phyloP scores from a whole-genome alignment of 352 stramenopile genomes.

The Phytophthora crassamura region DNA sequence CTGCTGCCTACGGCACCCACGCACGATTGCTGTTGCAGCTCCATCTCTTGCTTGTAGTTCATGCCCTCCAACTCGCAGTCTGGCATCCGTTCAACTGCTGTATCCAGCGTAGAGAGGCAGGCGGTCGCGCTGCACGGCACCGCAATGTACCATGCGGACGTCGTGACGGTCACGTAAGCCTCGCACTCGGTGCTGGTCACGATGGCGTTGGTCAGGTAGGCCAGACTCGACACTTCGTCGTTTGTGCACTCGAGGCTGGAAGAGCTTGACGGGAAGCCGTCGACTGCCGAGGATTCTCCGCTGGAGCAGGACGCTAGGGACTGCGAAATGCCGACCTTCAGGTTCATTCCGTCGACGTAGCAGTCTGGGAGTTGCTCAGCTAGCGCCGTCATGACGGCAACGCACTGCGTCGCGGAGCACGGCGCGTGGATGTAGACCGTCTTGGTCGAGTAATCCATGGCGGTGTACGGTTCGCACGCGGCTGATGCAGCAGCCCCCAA shows the following conservation, averaged over 20 bases:
- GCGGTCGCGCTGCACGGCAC: conserved; percentile 6
- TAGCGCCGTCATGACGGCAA: conserved; percentile 14
- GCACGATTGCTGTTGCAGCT: conserved; percentile 4
- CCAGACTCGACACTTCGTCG: conserved; percentile 12
- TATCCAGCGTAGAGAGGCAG: conserved; percentile 5
- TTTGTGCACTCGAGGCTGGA: conserved; percentile 4
- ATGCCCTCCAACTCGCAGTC: conserved; percentile 20
- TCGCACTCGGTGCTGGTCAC: conserved; percentile 13
- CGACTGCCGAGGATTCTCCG: background rate
- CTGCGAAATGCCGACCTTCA: conserved; percentile 11
- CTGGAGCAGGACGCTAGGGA: conserved; percentile 4
- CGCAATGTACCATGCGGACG: conserved; percentile 15
- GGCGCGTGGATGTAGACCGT: conserved; percentile 14
- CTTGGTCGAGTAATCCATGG: conserved; percentile 13
- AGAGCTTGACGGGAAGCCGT: background rate
- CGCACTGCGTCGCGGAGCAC: conserved; percentile 20
- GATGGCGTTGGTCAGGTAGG: conserved; percentile 17
- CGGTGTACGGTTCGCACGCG: conserved; percentile 11
- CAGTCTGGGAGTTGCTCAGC: conserved; percentile 25
- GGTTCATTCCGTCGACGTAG: conserved; percentile 10
- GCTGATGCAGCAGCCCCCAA: conserved; percentile 2
- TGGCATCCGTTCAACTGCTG: conserved; percentile 11
- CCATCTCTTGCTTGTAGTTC: conserved; percentile 19
- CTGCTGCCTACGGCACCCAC: background rate
- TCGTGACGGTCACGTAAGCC: conserved; percentile 2